A percentile compares a stretch with the other conserved stretches of the same genome.
Conservation (phyloP, 1,284 basidiomycete genomes). For the Trichosporon sp. region DNA sequence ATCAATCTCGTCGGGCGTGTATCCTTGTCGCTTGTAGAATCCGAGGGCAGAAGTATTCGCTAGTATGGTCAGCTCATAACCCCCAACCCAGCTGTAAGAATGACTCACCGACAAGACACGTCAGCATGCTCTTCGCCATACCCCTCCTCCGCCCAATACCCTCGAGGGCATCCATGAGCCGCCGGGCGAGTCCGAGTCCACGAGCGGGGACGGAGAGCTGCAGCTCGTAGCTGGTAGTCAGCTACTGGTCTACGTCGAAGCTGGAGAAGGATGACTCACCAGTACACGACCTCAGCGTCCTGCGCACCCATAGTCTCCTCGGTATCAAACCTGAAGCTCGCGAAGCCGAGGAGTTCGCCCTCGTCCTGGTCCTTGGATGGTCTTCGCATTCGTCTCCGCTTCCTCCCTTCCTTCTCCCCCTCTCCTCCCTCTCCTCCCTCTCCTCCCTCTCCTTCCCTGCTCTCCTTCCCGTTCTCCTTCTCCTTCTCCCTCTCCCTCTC, state of each 20-base stretch:
- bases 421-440: conserved; percentile 24
- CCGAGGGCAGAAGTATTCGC: conserved; percentile 42
- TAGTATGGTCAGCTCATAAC: conserved; percentile 26
- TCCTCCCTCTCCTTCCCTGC: background rate
- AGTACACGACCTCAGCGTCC: conserved; percentile 52
- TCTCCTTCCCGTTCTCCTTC: conserved; percentile 24
- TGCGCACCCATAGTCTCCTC: conserved; percentile 48
- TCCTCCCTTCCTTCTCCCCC: conserved; percentile 24
- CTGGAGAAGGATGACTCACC: conserved; percentile 33
- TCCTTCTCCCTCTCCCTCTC: conserved; percentile 21
- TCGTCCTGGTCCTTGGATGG: background rate
- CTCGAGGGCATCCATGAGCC: conserved; percentile 45
- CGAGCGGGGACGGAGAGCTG: conserved; percentile 38
- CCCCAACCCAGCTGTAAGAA: background rate
- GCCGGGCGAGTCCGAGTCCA: conserved; percentile 41
- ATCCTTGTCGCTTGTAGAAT: conserved; percentile 48
- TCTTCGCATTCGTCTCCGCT: background rate
- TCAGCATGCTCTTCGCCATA: conserved; percentile 55
- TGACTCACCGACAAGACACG: conserved; percentile 49
- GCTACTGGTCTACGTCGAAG: background rate
- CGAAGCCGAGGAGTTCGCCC: conserved; percentile 46
- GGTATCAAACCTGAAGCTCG: conserved; percentile 54
- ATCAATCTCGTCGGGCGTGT: conserved; percentile 53
- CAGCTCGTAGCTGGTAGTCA: conserved; percentile 50
- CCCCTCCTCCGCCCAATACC: conserved; percentile 39